A percentile compares a stretch with the other conserved stretches of the same genome.
Evolutionary conservation across 1,284 basidiomycete species (phyloP).

Genomic region (Laetiporus sulphureus): DNA sequence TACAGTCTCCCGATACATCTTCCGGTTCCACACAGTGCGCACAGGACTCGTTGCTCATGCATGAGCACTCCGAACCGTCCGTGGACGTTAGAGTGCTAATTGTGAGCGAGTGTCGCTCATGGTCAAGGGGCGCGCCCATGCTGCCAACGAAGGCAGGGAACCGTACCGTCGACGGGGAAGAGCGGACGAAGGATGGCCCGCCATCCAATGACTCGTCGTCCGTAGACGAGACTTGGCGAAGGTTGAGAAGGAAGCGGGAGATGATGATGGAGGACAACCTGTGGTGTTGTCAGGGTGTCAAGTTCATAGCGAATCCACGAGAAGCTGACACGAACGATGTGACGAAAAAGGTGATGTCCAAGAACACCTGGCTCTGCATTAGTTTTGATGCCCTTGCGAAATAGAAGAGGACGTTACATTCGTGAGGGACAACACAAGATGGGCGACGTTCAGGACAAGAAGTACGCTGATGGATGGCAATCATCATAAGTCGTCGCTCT

Average conservation of each 20-base stretch:
- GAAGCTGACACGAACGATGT: background rate
- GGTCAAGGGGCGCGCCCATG: background rate
- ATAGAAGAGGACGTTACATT: background rate
- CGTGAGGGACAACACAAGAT: slow-evolving; percentile 6
- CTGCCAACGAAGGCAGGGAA: background rate
- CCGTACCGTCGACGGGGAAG: too few species aligned
- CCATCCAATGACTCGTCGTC: too few species aligned
- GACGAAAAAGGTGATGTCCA: slow-evolving; percentile 5
- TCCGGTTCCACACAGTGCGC: too few species aligned
- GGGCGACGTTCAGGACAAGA: slow-evolving; percentile 6
- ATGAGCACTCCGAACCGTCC: too few species aligned
- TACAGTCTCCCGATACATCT: too few species aligned
- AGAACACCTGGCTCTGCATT: slow-evolving; percentile 2
- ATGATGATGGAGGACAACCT: slow-evolving; percentile 7
- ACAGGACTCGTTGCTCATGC: too few species aligned
- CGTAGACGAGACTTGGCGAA: slow-evolving; percentile 4
- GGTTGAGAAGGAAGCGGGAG: slow-evolving; percentile 10
- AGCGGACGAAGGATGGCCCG: too few species aligned
- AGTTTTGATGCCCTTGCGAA: background rate
- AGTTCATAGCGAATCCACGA: background rate
- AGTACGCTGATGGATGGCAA: background rate
- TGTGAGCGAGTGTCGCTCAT: background rate
- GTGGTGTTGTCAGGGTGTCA: background rate
- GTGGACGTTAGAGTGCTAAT: too few species aligned
- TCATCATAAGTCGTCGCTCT: background rate